These are phyloP conservation scores for Botryotinia calthae DNA, from an alignment of 2,329 filamentous ascomycete species.

Conservation along the genomic window DNA sequence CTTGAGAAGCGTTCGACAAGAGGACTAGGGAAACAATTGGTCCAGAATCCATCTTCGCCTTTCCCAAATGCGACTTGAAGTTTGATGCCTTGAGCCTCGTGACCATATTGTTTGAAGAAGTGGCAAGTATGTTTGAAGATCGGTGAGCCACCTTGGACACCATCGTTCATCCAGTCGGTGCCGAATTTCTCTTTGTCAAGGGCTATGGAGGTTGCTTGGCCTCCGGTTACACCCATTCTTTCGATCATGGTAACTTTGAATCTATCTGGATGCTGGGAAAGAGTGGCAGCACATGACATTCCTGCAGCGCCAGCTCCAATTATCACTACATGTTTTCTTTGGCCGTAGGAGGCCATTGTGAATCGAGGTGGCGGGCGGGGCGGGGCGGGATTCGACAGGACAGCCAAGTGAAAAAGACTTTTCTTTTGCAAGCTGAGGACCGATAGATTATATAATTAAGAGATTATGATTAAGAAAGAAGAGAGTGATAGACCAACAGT, in stretches of 20 bases:
- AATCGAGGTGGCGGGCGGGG: neutral
- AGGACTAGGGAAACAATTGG: slow-evolving; percentile 61
- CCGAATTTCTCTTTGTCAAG: slow-evolving; percentile 56
- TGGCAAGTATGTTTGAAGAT: slow-evolving; percentile 68
- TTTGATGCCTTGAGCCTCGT: slow-evolving; percentile 55
- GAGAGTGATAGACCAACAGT: neutral
- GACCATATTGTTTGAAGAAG: slow-evolving; percentile 58
- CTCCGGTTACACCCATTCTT: slow-evolving; percentile 55
- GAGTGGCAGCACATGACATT: slow-evolving; percentile 61
- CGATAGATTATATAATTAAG: neutral
- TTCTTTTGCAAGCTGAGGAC: neutral
- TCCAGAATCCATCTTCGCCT: slow-evolving; percentile 58
- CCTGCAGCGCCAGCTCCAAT: slow-evolving; percentile 63
- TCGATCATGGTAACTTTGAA: slow-evolving; percentile 66
- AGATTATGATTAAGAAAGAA: neutral
- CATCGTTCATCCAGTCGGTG: slow-evolving; percentile 60
- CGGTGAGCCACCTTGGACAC: slow-evolving; percentile 57
- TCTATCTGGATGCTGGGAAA: slow-evolving; percentile 62
- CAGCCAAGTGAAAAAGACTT: neutral
- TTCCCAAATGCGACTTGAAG: slow-evolving; percentile 64
- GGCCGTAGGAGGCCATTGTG: slow-evolving; percentile 5
- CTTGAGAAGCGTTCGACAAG: slow-evolving; percentile 53
- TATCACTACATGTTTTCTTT: slow-evolving; percentile 52
- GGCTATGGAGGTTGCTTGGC: slow-evolving; percentile 59
- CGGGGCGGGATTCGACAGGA: neutral